phyloP scores from a whole-genome alignment of 2,329 filamentous ascomycete genomes.

The Davidsoniella virescens region DNA sequence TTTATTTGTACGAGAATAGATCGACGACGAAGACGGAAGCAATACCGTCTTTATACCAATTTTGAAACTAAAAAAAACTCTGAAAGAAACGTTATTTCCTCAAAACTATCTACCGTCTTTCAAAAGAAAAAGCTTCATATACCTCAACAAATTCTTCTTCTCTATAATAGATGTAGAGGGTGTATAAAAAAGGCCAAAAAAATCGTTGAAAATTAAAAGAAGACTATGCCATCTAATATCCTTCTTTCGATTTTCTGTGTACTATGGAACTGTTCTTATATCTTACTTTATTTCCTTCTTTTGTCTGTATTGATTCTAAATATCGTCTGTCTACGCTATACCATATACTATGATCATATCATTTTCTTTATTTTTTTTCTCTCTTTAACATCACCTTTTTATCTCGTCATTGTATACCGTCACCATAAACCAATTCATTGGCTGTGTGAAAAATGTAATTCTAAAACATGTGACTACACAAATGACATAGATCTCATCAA shows the following conservation, averaged over 20 bases:
- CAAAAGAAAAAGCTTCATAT: neutral
- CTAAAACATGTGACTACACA: too few relatives aligned
- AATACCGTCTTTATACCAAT: neutral
- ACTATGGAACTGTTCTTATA: constrained; percentile 1
- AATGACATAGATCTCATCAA: too few relatives aligned
- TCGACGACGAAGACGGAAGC: neutral
- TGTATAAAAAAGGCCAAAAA: neutral
- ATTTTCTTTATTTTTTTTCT: neutral
- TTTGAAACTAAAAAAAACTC: constrained; percentile 4
- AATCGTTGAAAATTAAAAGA: neutral
- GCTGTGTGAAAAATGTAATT: too few relatives aligned
- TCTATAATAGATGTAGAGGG: neutral
- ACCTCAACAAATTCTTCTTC: neutral
- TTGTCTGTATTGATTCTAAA: neutral
- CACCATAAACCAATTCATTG: too few relatives aligned
- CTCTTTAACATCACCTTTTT: neutral
- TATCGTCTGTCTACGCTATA: neutral
- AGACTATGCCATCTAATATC: neutral
- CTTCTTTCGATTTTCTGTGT: neutral
- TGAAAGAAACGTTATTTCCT: neutral
- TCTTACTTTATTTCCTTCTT: neutral
- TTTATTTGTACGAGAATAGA: constrained; percentile 9
- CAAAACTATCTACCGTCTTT: neutral
- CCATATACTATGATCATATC: neutral
- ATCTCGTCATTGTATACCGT: neutral